These are phyloP conservation scores for Thelonectria blattea DNA, from an alignment of 2,329 filamentous ascomycete genomes.

Conservation along the genomic window DNA sequence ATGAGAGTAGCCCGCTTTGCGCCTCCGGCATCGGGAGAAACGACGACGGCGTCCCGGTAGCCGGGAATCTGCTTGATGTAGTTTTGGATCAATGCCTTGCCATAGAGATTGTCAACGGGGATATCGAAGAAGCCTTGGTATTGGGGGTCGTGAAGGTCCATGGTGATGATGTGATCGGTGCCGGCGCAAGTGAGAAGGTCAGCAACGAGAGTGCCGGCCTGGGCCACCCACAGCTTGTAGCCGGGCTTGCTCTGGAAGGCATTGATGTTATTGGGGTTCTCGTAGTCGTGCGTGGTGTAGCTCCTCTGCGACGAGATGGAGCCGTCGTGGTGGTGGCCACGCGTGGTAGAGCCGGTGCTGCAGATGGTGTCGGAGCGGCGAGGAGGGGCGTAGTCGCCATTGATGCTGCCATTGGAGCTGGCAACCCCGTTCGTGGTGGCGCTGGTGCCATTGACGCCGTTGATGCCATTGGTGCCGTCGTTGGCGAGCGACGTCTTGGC, in stretches of 20 bases:
- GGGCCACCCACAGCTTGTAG: constrained; percentile 98
- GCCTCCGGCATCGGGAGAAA: constrained; percentile 94
- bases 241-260: constrained; percentile 82
- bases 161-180: constrained; percentile 95
- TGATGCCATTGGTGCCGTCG: constrained; percentile 38
- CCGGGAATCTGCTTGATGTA: constrained; percentile 83
- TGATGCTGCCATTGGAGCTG: constrained; percentile 30
- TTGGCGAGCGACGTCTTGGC: constrained; percentile 68
- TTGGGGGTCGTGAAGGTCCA: constrained; percentile 95
- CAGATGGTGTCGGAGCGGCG: constrained; percentile 46
- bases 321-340: constrained; percentile 47
- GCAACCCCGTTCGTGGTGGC: constrained; percentile 33
- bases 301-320: constrained; percentile 53
- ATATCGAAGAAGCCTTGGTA: constrained; percentile 99
- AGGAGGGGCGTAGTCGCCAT: constrained; percentile 41
- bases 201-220: constrained; percentile 92
- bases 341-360: constrained; percentile 43
- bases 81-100: constrained; percentile 72
- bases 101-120: constrained; percentile 97
- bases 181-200: constrained; percentile 94
- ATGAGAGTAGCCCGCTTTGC: constrained; percentile 96
- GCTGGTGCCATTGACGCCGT: constrained; percentile 11
- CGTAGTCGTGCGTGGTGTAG: constrained; percentile 70
- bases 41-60: constrained; percentile 86
- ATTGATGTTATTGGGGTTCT: constrained; percentile 61